Evolutionary conservation across 2,329 filamentous ascomycete species (phyloP).

Genomic region (Dryadomyces sulphureus): DNA sequence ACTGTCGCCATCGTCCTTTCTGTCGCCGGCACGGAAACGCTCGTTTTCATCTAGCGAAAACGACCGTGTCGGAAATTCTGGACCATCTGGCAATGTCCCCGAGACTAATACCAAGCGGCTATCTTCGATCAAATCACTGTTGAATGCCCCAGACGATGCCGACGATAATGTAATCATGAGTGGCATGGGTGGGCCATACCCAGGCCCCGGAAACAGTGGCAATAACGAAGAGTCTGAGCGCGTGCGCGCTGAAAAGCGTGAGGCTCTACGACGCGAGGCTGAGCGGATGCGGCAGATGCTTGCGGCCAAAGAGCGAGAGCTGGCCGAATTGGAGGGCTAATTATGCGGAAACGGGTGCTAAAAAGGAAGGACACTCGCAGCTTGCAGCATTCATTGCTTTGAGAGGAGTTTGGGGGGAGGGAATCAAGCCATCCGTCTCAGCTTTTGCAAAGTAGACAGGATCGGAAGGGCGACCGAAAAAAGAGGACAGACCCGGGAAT

Average conservation of each 20-base stretch:
- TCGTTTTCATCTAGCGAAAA: slow-evolving; percentile 49
- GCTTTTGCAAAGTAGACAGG: too few relatives aligned
- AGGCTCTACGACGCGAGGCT: slow-evolving; percentile 55
- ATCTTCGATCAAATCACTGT: slow-evolving; percentile 61
- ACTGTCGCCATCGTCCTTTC: slow-evolving; percentile 44
- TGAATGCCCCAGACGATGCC: slow-evolving; percentile 40
- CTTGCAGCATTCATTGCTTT: too few relatives aligned
- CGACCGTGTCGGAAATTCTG: too few relatives aligned
- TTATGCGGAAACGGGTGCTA: too few relatives aligned
- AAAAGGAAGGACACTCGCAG: too few relatives aligned
- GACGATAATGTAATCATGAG: slow-evolving; percentile 15
- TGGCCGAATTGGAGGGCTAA: slow-evolving; percentile 30
- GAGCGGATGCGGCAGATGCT: slow-evolving; percentile 62
- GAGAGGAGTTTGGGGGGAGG: not conserved
- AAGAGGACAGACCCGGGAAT: not conserved
- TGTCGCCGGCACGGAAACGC: slow-evolving; percentile 47
- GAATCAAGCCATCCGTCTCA: too few relatives aligned
- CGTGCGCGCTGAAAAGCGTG: slow-evolving; percentile 40
- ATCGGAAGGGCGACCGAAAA: too few relatives aligned
- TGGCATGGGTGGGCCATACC: slow-evolving; percentile 9
- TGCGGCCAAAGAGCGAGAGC: slow-evolving; percentile 58
- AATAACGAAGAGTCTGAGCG: not conserved
- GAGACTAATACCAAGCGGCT: slow-evolving; percentile 45
- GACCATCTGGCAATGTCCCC: slow-evolving; percentile 22
- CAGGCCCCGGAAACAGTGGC: not conserved